phyloP scores from a whole-genome alignment of 768 basidiomycete genomes.

The Lactarius deliciosus region DNA sequence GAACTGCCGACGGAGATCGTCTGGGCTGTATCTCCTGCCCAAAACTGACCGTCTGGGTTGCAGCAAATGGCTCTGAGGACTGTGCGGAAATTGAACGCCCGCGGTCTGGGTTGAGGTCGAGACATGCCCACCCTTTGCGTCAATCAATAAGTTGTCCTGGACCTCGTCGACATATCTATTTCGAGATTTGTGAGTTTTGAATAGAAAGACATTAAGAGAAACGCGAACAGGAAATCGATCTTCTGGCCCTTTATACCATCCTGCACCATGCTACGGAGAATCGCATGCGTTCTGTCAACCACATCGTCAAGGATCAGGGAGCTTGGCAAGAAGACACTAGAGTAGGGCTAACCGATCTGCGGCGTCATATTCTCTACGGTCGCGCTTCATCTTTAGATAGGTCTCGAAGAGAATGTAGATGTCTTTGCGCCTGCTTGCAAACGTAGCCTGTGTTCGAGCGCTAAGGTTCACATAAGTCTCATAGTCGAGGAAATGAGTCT shows the following conservation, averaged over 20 bases:
- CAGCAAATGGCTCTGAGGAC: constrained; percentile 60
- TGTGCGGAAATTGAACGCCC: constrained; percentile 31
- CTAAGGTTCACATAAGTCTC: constrained; percentile 40
- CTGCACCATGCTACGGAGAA: constrained; percentile 14
- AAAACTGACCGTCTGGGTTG: constrained; percentile 69
- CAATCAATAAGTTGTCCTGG: constrained; percentile 63
- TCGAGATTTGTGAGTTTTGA: neutral
- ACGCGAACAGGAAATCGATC: constrained; percentile 16
- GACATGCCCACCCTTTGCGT: constrained; percentile 49
- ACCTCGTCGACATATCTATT: constrained; percentile 71
- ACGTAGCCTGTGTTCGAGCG: constrained; percentile 51
- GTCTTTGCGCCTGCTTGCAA: constrained; percentile 56
- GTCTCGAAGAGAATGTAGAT: constrained; percentile 45
- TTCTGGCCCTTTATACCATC: constrained; percentile 16
- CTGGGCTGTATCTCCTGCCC: constrained; percentile 79
- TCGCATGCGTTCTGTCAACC: constrained; percentile 20
- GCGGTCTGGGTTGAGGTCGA: neutral
- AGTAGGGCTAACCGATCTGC: constrained; percentile 53
- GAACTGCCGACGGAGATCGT: constrained; percentile 70
- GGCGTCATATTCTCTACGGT: constrained; percentile 49
- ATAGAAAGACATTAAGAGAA: neutral
- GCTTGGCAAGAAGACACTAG: neutral
- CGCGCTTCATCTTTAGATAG: constrained; percentile 50
- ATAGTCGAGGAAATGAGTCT: constrained; percentile 20
- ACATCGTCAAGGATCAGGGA: neutral